phyloP scores from a whole-genome alignment of 2,329 filamentous ascomycete genomes.

The Diaporthe vexans region DNA sequence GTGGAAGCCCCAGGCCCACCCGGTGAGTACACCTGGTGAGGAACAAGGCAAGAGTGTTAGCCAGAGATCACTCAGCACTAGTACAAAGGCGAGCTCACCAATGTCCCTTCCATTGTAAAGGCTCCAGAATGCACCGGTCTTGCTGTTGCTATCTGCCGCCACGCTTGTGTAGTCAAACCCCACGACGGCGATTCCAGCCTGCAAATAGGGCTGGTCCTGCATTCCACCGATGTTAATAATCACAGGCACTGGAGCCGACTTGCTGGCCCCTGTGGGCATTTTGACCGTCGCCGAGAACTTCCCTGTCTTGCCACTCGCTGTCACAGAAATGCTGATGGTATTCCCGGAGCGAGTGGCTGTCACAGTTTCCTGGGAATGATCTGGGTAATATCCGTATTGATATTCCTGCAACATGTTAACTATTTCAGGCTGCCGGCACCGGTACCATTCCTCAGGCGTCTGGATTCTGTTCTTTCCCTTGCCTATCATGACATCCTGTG shows the following conservation, averaged over 20 bases:
- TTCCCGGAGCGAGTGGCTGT: conserved; percentile 61
- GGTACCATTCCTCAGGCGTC: conserved; percentile 62
- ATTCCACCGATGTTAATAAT: conserved; percentile 66
- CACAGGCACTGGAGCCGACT: conserved; percentile 56
- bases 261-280: conserved; percentile 54
- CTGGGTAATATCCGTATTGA: conserved; percentile 66
- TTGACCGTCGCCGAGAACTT: conserved; percentile 59
- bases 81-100: conserved; percentile 49
- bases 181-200: conserved; percentile 62
- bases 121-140: conserved; percentile 64
- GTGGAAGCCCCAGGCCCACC: conserved; percentile 69
- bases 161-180: conserved; percentile 64
- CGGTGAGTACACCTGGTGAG: conserved; percentile 59
- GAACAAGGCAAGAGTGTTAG: background rate
- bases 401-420: conserved; percentile 64
- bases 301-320: conserved; percentile 58
- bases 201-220: conserved; percentile 60
- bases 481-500: conserved; percentile 53
- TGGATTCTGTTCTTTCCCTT: conserved; percentile 58
- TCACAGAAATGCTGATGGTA: conserved; percentile 58
- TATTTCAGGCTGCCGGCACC: conserved; percentile 64
- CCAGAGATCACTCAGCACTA: background rate
- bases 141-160: conserved; percentile 62
- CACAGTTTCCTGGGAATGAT: conserved; percentile 61
- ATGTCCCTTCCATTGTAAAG: conserved; percentile 64